Conservation (phyloP, 306 rosid genomes). For the Quercus glauca region DNA sequence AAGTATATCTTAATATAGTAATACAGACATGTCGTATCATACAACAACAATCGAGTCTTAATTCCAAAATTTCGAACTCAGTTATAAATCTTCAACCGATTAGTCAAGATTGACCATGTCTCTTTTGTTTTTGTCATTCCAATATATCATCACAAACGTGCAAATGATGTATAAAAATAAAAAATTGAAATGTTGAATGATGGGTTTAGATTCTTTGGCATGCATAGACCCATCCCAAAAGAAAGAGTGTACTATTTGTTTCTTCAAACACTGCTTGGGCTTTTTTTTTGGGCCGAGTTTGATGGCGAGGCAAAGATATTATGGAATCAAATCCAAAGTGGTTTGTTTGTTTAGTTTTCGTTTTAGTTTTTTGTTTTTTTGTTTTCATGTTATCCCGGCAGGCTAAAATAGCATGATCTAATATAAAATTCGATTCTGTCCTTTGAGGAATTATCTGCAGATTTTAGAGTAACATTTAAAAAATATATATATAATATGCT, state of each 20-base stretch:
- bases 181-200: too few relatives aligned
- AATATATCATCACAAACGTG: too few relatives aligned
- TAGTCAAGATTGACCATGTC: too few relatives aligned
- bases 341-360: neutral
- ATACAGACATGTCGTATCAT: neutral
- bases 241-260: neutral
- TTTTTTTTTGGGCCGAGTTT: neutral
- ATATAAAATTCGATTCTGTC: neutral
- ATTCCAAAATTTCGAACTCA: too few relatives aligned
- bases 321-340: neutral
- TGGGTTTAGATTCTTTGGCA: too few relatives aligned
- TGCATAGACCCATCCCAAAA: neutral
- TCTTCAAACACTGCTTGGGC: neutral
- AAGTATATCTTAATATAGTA: neutral
- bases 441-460: neutral
- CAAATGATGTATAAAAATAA: too few relatives aligned
- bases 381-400: neutral
- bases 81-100: too few relatives aligned
- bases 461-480: too few relatives aligned
- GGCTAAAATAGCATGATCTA: neutral
- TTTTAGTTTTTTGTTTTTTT: neutral
- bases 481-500: too few relatives aligned
- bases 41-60: neutral
- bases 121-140: too few relatives aligned
- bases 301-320: neutral